Conservation (phyloP, 2,329 filamentous ascomycete species). For the Botrytis pseudocinerea region DNA sequence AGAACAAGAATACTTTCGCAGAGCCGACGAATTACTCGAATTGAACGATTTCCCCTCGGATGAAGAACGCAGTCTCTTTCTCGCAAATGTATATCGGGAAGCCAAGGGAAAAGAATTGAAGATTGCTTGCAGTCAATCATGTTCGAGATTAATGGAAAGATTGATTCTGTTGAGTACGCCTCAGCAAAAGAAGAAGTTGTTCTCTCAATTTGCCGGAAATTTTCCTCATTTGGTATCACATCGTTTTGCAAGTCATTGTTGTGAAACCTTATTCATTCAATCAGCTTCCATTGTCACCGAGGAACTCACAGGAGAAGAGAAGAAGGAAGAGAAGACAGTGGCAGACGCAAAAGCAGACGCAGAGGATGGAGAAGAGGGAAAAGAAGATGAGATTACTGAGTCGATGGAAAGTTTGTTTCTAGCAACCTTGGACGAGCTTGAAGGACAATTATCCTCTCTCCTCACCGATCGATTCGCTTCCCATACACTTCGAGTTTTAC, state of each 20-base stretch:
- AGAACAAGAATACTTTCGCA: slow-evolving; percentile 94
- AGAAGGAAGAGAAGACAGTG: slow-evolving; percentile 50
- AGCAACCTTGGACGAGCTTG: slow-evolving; percentile 80
- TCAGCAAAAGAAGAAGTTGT: slow-evolving; percentile 81
- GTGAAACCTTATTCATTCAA: slow-evolving; percentile 86
- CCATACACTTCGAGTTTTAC: slow-evolving; percentile 81
- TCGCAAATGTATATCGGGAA: slow-evolving; percentile 83
- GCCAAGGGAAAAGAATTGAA: slow-evolving; percentile 92
- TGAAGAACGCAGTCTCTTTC: slow-evolving; percentile 70
- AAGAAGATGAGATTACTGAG: slow-evolving; percentile 45
- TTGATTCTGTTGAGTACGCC: slow-evolving; percentile 79
- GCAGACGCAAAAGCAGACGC: slow-evolving; percentile 56
- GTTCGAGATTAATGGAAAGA: slow-evolving; percentile 88
- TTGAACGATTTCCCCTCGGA: slow-evolving; percentile 79
- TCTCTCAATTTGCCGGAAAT: slow-evolving; percentile 80
- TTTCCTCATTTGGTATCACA: slow-evolving; percentile 90
- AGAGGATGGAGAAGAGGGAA: slow-evolving; percentile 49
- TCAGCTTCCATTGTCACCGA: slow-evolving; percentile 76
- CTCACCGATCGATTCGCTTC: slow-evolving; percentile 86
- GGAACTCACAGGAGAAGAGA: slow-evolving; percentile 58
- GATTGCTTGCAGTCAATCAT: slow-evolving; percentile 92
- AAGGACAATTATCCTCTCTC: slow-evolving; percentile 77
- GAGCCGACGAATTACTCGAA: slow-evolving; percentile 86
- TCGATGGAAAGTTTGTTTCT: slow-evolving; percentile 87
- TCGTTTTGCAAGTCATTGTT: slow-evolving; percentile 95